A percentile compares a stretch with the other conserved stretches of the same genome.
phyloP scores from a whole-genome alignment of 345 rosid species.

The Brassica cretica region DNA sequence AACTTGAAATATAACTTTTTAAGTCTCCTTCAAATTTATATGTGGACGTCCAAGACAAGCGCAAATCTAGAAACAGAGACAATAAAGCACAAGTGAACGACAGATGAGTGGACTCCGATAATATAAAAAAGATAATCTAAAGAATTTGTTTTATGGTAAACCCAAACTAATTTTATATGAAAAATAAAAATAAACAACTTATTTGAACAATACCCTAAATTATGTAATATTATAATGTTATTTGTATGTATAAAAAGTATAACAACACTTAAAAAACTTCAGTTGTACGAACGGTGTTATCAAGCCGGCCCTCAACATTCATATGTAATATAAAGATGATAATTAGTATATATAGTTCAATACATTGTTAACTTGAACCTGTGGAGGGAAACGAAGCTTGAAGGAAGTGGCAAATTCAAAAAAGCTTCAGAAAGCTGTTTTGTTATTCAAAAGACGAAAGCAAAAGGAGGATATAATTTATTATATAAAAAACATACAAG shows the following conservation, averaged over 20 bases:
- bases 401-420: constrained; percentile 45
- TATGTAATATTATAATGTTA: not conserved
- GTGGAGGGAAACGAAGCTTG: constrained; percentile 46
- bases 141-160: not conserved
- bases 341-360: constrained; percentile 17
- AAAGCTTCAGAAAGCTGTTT: constrained; percentile 45
- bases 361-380: constrained; percentile 27
- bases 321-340: constrained; percentile 14
- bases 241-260: not conserved
- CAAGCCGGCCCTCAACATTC: constrained; percentile 28
- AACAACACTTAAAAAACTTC: not conserved
- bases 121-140: not conserved
- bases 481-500: not conserved
- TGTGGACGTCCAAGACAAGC: not conserved
- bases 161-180: not conserved
- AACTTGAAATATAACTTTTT: not conserved
- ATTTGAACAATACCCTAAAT: not conserved
- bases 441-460: constrained; percentile 42
- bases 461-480: constrained; percentile 30
- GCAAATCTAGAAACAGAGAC: no score
- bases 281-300: constrained; percentile 22
- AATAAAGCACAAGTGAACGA: no score
- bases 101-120: no score
- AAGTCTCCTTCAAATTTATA: not conserved
- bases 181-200: not conserved